Conservation (phyloP, 139 green algal species). For the Volvox reticuliferus region DNA sequence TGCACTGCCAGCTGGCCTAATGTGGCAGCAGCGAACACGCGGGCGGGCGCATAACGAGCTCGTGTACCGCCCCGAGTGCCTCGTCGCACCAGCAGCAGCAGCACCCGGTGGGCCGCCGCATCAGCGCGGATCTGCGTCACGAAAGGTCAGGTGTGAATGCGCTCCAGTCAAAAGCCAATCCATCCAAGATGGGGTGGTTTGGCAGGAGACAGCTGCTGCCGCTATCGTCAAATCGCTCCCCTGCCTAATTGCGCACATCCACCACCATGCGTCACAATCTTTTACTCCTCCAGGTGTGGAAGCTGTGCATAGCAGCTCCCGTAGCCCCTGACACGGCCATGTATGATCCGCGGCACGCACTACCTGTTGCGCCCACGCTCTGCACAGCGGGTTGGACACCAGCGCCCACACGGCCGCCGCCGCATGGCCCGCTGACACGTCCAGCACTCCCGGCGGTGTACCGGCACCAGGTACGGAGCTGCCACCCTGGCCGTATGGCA, state of each 20-base stretch:
- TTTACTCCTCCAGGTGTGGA: no score
- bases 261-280: no score
- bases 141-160: no score
- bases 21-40: constrained; percentile 32
- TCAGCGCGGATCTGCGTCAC: constrained; percentile 11
- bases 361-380: constrained; percentile 46
- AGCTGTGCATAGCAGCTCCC: no score
- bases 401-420: constrained; percentile 51
- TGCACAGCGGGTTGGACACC: constrained; percentile 46
- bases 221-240: no score
- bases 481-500: constrained; percentile 7
- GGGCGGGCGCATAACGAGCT: constrained; percentile 38
- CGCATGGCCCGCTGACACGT: constrained; percentile 47
- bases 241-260: no score
- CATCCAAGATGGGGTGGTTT: no score
- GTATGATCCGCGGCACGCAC: no score
- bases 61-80: constrained; percentile 47
- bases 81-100: constrained; percentile 45
- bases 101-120: constrained; percentile 27
- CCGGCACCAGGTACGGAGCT: constrained; percentile 2
- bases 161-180: no score
- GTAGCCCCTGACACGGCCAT: no score
- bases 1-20: constrained; percentile 52
- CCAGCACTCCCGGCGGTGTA: constrained; percentile 18
- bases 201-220: no score